These are phyloP conservation scores for Globisporangium irregulare DNA, from an alignment of 352 stramenopile species.

Conservation along the genomic window DNA sequence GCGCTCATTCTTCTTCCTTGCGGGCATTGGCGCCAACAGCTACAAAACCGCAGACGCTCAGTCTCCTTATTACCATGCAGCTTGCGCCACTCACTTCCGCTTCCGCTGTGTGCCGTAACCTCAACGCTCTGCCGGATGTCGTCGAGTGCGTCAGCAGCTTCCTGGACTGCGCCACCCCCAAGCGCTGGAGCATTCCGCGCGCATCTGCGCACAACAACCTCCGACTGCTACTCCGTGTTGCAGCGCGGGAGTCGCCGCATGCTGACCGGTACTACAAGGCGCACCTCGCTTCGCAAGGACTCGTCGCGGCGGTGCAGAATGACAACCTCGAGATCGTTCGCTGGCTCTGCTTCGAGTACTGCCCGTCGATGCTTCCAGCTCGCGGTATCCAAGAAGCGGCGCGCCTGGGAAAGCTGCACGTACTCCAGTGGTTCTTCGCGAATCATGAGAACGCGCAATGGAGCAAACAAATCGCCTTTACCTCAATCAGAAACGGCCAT, in stretches of 20 bases:
- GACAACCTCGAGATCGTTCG: not conserved
- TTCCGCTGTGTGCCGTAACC: not conserved
- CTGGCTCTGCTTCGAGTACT: not conserved
- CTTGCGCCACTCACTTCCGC: not conserved
- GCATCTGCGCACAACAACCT: not conserved
- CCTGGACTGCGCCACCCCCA: not conserved
- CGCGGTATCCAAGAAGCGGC: not conserved
- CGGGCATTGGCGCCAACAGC: not conserved
- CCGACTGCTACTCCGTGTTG: not conserved
- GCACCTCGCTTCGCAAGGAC: not conserved
- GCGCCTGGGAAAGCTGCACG: not conserved
- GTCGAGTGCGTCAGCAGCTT: constrained; percentile 2
- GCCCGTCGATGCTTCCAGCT: not conserved
- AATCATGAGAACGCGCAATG: not conserved
- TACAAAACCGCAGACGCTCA: not conserved
- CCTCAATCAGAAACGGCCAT: not conserved
- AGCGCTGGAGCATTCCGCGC: not conserved
- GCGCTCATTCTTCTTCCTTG: not conserved
- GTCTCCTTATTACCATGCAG: not conserved
- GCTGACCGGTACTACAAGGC: not conserved
- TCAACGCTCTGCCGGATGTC: not conserved
- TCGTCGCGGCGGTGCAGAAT: not conserved
- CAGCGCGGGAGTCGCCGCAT: not conserved
- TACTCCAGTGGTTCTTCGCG: not conserved
- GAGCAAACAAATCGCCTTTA: not conserved